Base-by-base conservation (phyloP, 2,329 filamentous ascomycete species). In the Chaetomium sp. region DNA sequence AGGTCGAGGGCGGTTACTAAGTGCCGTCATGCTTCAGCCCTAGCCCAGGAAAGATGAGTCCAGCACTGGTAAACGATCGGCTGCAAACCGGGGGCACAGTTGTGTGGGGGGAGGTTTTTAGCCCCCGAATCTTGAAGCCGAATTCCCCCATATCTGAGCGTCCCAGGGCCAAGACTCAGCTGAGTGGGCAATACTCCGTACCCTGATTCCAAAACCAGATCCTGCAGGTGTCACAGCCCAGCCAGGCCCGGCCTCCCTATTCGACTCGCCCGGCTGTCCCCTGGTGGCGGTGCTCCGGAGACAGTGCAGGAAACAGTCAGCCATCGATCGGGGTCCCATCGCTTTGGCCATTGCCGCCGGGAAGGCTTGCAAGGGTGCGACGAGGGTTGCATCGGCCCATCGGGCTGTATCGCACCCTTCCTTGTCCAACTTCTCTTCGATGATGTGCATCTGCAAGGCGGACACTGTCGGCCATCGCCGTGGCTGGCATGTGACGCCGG, bases 271-370 rank as follows among this genome's bases (percentile, higher is more conserved):
- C 27, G 6, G 6, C 27, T 29, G 3, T 6, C 35, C 29, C 19
- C 19, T n/a, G 12, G 57, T 51, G 57, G 42, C 57, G 16, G 57
- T 59, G 29, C 25, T 21, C 5, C 38, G 56, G 23, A 47, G 25
- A 8, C 47, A 42, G 38, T 9, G 35, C 19, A 13, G 38, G n/a
- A n/a, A n/a, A n/a, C n/a, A n/a, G n/a, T n/a, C 38, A 58, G 42
- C 25, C 47, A 23, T 23, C 7, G 9, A 49, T 58, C 38, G n/a
- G 29, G 29, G 6, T 42, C 9, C 4, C 54, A 56, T 42, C 21
- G 33, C 12, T 19, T 16, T 7, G 38, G 3, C 21, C 9, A 51
- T 13, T 51, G 49, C 38, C 38, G 38, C 38, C 38, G 16, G 38
- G 38, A 42, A n/a, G 38, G 38, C 38, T 42, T 42, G 38, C 38